phyloP scores from a whole-genome alignment of 1,139 yeast genomes.

The Meyerozyma smithsonii region DNA sequence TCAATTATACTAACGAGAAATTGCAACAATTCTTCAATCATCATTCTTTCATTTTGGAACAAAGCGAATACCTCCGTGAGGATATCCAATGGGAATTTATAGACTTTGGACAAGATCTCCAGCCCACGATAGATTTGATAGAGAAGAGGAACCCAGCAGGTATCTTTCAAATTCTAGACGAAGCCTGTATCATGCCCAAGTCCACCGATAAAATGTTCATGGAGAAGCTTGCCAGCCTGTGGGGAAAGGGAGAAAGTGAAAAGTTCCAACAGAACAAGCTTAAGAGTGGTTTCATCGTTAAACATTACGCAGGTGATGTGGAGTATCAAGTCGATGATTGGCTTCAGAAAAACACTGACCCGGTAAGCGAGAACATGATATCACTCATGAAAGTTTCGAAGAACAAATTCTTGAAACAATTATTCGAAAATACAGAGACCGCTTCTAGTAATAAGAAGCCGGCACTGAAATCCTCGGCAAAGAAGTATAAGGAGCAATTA shows the following conservation, averaged over 20 bases:
- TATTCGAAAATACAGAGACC: slow-evolving; percentile 16
- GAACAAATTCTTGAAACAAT: slow-evolving; percentile 40
- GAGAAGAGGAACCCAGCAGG: slow-evolving; percentile 80
- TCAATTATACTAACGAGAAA: slow-evolving; percentile 93
- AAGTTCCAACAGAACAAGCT: slow-evolving; percentile 72
- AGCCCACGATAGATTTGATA: slow-evolving; percentile 89
- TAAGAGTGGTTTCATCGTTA: slow-evolving; percentile 67
- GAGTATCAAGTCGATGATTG: slow-evolving; percentile 90
- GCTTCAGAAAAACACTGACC: slow-evolving; percentile 94
- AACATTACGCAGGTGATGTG: slow-evolving; percentile 94
- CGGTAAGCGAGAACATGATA: slow-evolving; percentile 73
- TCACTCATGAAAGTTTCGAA: slow-evolving; percentile 52
- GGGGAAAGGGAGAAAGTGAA: slow-evolving; percentile 50
- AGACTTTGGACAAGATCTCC: slow-evolving; percentile 95
- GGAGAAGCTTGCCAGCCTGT: slow-evolving; percentile 65
- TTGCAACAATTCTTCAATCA: slow-evolving; percentile 96
- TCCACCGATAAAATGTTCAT: slow-evolving; percentile 80
- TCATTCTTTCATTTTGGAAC: slow-evolving; percentile 95
- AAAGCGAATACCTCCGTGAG: slow-evolving; percentile 89
- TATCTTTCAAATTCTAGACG: slow-evolving; percentile 83
- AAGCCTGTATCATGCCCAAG: slow-evolving; percentile 93
- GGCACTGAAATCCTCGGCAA: slow-evolving; percentile 76
- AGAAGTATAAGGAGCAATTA: slow-evolving; percentile 80
- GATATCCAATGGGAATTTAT: slow-evolving; percentile 95
- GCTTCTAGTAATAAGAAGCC: slow-evolving; percentile 9